A percentile compares a stretch with the other conserved stretches of the same genome.
These are phyloP conservation scores for Sclerotinia spermophila DNA, from an alignment of 2,329 filamentous ascomycete genomes.

Conservation along the genomic window DNA sequence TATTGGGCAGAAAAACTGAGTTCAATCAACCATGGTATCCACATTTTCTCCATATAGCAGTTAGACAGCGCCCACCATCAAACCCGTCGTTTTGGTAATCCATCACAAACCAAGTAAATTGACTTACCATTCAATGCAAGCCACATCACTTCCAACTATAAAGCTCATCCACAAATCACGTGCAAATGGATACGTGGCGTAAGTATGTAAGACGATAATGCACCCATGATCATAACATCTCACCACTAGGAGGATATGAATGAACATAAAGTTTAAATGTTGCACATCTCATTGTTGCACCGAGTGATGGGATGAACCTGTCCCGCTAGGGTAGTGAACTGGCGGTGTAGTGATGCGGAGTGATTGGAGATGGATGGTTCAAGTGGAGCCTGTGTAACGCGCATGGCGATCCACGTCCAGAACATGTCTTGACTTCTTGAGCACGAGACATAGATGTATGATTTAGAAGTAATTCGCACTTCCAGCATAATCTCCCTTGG, in stretches of 20 bases:
- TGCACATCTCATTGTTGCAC: constrained; percentile 20
- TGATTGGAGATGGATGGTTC: not conserved
- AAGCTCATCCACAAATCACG: not conserved
- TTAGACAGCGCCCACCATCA: not conserved
- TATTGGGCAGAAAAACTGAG: not conserved
- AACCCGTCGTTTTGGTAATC: not conserved
- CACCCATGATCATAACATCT: constrained; percentile 11
- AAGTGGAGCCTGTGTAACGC: constrained; percentile 12
- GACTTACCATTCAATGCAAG: constrained; percentile 11
- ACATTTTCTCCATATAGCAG: not conserved
- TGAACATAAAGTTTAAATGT: not conserved
- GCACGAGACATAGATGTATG: not conserved
- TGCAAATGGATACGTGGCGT: constrained; percentile 12
- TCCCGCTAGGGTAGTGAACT: not conserved
- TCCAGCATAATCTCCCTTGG: constrained; percentile 41
- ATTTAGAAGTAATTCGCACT: constrained; percentile 32
- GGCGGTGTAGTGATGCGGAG: constrained; percentile 10
- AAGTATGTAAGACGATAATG: constrained; percentile 6
- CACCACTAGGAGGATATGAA: constrained; percentile 12
- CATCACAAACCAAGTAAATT: not conserved
- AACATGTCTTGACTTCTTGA: not conserved
- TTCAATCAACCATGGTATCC: not conserved
- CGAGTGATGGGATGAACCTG: constrained; percentile 8
- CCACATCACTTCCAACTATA: not conserved
- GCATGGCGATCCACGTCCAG: not conserved